Base-by-base conservation (phyloP, 2,329 filamentous ascomycete species). In the Venturiaceae sp. region DNA sequence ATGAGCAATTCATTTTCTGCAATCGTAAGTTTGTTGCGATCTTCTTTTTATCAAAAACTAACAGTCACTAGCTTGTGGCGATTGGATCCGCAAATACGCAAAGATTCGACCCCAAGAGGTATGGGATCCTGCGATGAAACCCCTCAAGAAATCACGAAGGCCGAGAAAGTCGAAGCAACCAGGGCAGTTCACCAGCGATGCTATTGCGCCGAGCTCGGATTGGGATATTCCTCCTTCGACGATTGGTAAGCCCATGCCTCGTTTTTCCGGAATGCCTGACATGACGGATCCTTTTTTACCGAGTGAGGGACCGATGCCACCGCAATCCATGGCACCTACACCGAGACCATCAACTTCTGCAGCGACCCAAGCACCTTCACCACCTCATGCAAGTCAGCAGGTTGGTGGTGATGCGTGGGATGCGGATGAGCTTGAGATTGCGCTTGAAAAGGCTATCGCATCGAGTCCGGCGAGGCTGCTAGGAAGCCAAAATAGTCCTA, bases 31-130 rank as follows among this genome's bases (percentile, higher is more conserved):
- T 55, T 57, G 52, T 30, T 26, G 44, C n/a, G n/a, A 83, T 84
- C 73, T 81, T 83, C 83, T 39, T 54, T 57, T 53, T 33, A 30
- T 33, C 52, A 28, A 34, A 34, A 55, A 36, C 53, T 56, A 28
- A 60, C 55, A 60, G 46, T 39, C 61, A 23, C 11, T 64, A 86
- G 83, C 92, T 60, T 99, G 94, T 69, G 94, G 94, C 19, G 84
- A 99, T 44, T 99, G 91, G 90, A 85, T 99, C 65, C 85, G 86
- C 61, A 97, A 96, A 68, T 90, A 87, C 72, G 90, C 88, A 67
- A 80, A 77, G 26, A 94, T 95, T 77, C 85, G 94, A 8, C 94
- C 94, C 2, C 78, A 84, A 57, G 84, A 92, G 61, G 85, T 86
- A 63, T 99, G 92, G 92, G 86, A 87, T 63, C 46, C 57, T 11